phyloP scores from a whole-genome alignment of 2,329 filamentous ascomycete species.

The Verticillium zaregamsianum region DNA sequence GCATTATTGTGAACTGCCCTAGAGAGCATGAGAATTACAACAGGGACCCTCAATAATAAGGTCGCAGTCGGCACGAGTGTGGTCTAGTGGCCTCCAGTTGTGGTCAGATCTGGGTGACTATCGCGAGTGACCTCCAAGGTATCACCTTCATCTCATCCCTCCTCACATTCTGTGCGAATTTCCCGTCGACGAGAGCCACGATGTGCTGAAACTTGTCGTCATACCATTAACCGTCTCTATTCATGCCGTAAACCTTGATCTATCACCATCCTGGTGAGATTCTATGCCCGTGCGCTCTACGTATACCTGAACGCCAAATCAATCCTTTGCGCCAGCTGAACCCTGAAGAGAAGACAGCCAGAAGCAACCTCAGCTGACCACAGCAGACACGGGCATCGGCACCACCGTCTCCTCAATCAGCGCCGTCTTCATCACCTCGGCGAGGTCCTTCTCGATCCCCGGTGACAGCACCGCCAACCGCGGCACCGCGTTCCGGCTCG shows the following conservation, averaged over 20 bases:
- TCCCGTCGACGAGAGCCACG: background rate
- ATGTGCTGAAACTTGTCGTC: background rate
- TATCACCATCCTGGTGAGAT: background rate
- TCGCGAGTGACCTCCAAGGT: too few relatives aligned
- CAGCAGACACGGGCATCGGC: constrained; percentile 1
- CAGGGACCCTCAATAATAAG: too few relatives aligned
- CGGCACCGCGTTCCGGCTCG: constrained; percentile 50
- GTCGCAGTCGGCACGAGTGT: too few relatives aligned
- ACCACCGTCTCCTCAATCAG: constrained; percentile 12
- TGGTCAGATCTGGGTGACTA: too few relatives aligned
- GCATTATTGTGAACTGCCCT: background rate
- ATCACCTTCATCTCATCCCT: too few relatives aligned
- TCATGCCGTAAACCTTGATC: background rate
- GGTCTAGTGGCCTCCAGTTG: too few relatives aligned
- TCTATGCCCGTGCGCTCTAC: background rate
- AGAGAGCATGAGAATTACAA: too few relatives aligned
- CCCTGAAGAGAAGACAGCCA: background rate
- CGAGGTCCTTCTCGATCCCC: constrained; percentile 55
- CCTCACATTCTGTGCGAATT: too few relatives aligned
- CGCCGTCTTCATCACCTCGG: constrained; percentile 41
- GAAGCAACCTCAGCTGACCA: background rate
- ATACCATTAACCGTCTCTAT: background rate
- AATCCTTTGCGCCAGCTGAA: background rate
- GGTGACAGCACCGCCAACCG: constrained; percentile 30
- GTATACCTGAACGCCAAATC: background rate